phyloP scores from a whole-genome alignment of 2,329 filamentous ascomycete genomes.

The Aspergillus bombycis region DNA sequence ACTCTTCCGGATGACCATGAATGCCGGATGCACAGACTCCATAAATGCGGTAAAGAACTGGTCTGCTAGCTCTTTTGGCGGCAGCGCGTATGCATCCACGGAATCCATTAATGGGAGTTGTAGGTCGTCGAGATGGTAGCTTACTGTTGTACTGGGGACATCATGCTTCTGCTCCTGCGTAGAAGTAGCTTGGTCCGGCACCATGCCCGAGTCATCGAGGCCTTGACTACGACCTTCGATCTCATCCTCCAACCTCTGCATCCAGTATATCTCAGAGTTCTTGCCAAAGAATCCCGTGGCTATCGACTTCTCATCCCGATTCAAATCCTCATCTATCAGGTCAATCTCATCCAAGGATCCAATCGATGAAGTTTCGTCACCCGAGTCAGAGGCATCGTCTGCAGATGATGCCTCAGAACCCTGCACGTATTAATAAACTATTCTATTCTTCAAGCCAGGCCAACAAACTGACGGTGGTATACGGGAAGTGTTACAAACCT shows the following conservation, averaged over 20 bases:
- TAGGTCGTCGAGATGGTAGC: constrained; percentile 46
- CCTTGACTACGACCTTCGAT: constrained; percentile 24
- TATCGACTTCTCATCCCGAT: constrained; percentile 38
- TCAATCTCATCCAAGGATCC: constrained; percentile 48
- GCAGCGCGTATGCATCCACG: constrained; percentile 41
- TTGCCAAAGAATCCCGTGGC: constrained; percentile 48
- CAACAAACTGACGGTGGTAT: not conserved
- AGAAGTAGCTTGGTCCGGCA: not conserved
- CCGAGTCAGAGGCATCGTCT: constrained; percentile 23
- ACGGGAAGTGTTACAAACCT: constrained; percentile 21
- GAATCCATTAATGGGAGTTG: constrained; percentile 37
- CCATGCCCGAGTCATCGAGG: constrained; percentile 3
- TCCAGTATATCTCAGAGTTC: constrained; percentile 48
- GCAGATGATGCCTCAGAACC: not conserved
- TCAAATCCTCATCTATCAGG: constrained; percentile 46
- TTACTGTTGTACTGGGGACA: constrained; percentile 32
- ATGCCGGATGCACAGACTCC: constrained; percentile 42
- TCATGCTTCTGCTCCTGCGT: constrained; percentile 12
- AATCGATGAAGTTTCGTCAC: constrained; percentile 28
- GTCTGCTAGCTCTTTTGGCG: constrained; percentile 40
- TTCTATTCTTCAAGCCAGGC: not conserved
- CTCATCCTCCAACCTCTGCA: constrained; percentile 41
- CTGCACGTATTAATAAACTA: not conserved
- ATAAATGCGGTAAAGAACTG: constrained; percentile 44
- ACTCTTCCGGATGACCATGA: constrained; percentile 42